Evolutionary conservation across 805 yeast genomes (phyloP), one percentile per base, ranked within the genome.

Genomic region (Danielozyma ontarioensis): DNA sequence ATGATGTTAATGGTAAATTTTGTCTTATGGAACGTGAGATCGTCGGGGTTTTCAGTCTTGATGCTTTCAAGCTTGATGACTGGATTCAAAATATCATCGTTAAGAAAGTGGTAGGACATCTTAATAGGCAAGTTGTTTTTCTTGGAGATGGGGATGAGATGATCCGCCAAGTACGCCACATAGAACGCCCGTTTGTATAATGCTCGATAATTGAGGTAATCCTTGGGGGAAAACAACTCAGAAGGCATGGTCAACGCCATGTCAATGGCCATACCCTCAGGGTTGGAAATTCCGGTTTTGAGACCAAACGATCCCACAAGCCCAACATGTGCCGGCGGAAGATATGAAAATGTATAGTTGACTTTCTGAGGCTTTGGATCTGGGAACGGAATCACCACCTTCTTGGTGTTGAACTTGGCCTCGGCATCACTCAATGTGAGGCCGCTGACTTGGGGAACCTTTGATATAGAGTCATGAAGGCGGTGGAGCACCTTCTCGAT

Each of bases 301-400:
- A 90, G 66, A 3, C 96, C 93, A 64, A 86, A 90, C 5, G 95
- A 79, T 1, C 98, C 97, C 6, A 86, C 82, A 25, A 93, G 70
- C 6, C 88, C 76, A 11, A 90, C 77, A 44, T 77, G 79, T 35
- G 72, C 73, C 0, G 97, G 98, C 12, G 78, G 66, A 29, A 61
- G 57, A 54, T 76, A 89, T 15, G 76, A 70, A 45, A 90, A 80
- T 41, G 75, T 76, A 59, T 84, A 86, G 48, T 84, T 81, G 29
- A 81, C 69, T 36, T 74, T 75, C 5, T 72, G 58, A 22, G 96
- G 96, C 52, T 80, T 83, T 13, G 96, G 96, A 52, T 89, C 95
- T 10, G 93, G 85, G 59, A 83, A 90, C 22, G 97, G 97, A 13
- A 87, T 76, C 0, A 75, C 60, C 7, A 83, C 72, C 28, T 68